Conservation (phyloP, 805 yeast genomes). For the Candida suzukii region DNA sequence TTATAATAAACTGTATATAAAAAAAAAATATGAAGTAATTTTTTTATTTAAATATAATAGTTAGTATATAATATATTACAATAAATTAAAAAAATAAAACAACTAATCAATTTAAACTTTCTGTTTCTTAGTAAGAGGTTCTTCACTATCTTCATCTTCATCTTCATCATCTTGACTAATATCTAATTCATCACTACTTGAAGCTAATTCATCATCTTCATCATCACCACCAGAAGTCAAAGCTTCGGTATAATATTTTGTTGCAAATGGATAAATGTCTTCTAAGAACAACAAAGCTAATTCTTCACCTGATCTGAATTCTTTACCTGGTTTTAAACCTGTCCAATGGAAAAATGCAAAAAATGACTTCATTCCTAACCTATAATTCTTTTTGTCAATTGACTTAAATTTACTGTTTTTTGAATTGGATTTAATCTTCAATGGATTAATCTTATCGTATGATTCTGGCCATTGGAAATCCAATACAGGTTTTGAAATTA, state of each 20-base stretch:
- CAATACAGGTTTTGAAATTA: constrained; percentile 44
- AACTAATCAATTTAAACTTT: background rate
- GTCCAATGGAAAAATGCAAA: constrained; percentile 89
- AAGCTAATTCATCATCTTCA: constrained; percentile 35
- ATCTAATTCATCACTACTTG: constrained; percentile 41
- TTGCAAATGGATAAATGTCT: constrained; percentile 80
- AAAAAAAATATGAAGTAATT: too few relatives aligned
- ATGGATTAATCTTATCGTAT: constrained; percentile 50
- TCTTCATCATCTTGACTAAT: constrained; percentile 47
- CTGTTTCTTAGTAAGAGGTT: constrained; percentile 5
- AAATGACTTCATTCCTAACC: constrained; percentile 73
- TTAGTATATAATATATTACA: background rate
- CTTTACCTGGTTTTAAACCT: constrained; percentile 70
- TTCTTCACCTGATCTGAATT: constrained; percentile 72
- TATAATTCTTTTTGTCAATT: constrained; percentile 52
- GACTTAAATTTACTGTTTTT: constrained; percentile 28
- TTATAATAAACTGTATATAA: too few relatives aligned
- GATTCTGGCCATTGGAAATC: constrained; percentile 65
- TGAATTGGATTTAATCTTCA: constrained; percentile 30
- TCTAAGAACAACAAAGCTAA: constrained; percentile 67
- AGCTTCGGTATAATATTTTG: constrained; percentile 74
- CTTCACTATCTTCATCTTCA: constrained; percentile 19
- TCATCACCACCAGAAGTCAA: constrained; percentile 55
- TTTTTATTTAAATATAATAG: background rate
- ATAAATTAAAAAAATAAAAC: background rate